phyloP scores from a whole-genome alignment of 2,329 filamentous ascomycete species.

The Epichloe scottii region DNA sequence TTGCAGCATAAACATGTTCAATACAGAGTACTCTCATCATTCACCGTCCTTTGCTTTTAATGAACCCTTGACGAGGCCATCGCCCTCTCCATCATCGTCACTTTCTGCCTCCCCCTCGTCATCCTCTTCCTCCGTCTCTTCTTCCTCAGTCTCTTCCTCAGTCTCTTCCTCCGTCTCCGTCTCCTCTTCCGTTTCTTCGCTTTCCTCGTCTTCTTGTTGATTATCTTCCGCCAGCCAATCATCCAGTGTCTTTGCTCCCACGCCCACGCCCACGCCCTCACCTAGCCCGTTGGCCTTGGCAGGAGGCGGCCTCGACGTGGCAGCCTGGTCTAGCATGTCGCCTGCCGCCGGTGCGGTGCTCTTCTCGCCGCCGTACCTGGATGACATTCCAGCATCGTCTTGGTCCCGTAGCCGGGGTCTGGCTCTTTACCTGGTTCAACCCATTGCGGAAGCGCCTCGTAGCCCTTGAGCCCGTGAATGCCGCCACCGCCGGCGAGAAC shows the following conservation, averaged over 20 bases:
- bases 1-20: too few relatives aligned
- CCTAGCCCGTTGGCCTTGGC: conserved; percentile 37
- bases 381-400: conserved; percentile 20
- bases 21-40: background rate
- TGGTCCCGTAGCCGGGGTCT: conserved; percentile 59
- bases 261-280: conserved; percentile 40
- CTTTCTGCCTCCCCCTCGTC: conserved; percentile 23
- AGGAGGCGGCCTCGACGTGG: conserved; percentile 24
- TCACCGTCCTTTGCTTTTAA: background rate
- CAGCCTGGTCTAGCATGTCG: conserved; percentile 47
- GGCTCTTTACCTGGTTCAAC: conserved; percentile 71
- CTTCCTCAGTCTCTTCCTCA: conserved; percentile 38
- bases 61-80: conserved; percentile 27
- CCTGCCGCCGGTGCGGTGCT: conserved; percentile 41
- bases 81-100: conserved; percentile 33
- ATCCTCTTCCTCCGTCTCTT: conserved; percentile 40
- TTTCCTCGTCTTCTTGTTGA: conserved; percentile 39
- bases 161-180: conserved; percentile 36
- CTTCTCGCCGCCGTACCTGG: conserved; percentile 18
- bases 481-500: conserved; percentile 68
- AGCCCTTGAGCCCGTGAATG: conserved; percentile 63
- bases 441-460: conserved; percentile 73
- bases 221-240: conserved; percentile 79
- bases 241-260: conserved; percentile 68
- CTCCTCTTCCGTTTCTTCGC: conserved; percentile 40